Conservation (phyloP, 768 basidiomycete species). For the Suillus fuscotomentosus region DNA sequence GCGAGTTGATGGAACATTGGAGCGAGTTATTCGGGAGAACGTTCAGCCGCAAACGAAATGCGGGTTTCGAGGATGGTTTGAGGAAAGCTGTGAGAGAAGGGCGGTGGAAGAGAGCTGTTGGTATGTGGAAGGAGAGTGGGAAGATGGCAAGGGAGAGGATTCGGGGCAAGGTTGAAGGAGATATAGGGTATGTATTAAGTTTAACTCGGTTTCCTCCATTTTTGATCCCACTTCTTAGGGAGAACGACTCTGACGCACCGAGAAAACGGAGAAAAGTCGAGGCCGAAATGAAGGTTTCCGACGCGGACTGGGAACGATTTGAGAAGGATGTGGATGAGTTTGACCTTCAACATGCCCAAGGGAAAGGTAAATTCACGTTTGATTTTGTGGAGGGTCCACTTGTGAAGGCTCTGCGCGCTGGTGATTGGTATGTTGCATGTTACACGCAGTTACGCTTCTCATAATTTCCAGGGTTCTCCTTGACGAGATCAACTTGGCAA, state of each 20-base stretch:
- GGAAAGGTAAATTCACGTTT: constrained; percentile 89
- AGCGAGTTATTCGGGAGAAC: constrained; percentile 78
- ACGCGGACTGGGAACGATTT: constrained; percentile 65
- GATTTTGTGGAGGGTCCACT: constrained; percentile 95
- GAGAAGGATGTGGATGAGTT: constrained; percentile 72
- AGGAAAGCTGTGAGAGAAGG: constrained; percentile 77
- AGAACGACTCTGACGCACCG: constrained; percentile 43
- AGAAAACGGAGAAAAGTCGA: constrained; percentile 73
- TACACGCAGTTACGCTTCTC: background rate
- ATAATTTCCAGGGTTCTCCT: constrained; percentile 71
- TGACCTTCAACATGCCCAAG: constrained; percentile 84
- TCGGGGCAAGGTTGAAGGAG: constrained; percentile 31
- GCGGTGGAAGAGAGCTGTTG: constrained; percentile 83
- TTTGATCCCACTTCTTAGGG: background rate
- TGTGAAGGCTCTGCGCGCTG: constrained; percentile 83
- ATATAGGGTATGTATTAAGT: constrained; percentile 20
- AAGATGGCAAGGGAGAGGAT: constrained; percentile 70
- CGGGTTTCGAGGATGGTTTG: constrained; percentile 79
- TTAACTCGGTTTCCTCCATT: background rate
- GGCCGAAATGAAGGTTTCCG: constrained; percentile 41
- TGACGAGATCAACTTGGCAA: constrained; percentile 95
- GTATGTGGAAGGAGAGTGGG: constrained; percentile 79
- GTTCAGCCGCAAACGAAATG: constrained; percentile 89
- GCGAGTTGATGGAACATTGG: constrained; percentile 69
- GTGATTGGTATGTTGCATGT: constrained; percentile 74